Conservation (phyloP, 805 yeast genomes). For the Diddensiella transvaalensis region DNA sequence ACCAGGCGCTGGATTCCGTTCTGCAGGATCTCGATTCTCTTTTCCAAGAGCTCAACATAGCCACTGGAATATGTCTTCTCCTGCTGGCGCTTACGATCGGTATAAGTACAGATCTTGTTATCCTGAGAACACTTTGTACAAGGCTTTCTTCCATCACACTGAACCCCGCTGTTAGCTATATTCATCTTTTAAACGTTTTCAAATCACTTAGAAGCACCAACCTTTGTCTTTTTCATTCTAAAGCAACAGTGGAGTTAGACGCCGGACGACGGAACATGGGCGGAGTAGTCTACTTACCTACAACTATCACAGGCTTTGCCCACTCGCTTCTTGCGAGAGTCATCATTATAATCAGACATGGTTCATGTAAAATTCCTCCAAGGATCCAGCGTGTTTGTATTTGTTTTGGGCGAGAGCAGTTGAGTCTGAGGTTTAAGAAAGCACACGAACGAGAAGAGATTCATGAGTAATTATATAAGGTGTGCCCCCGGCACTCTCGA, state of each 20-base stretch:
- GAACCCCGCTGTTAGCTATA: too few species aligned
- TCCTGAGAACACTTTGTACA: slow-evolving; percentile 51
- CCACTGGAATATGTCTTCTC: slow-evolving; percentile 58
- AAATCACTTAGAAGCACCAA: neutral
- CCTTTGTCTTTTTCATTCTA: slow-evolving; percentile 17
- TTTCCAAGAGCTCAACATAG: slow-evolving; percentile 61
- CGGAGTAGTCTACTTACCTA: too few species aligned
- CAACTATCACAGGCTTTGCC: slow-evolving; percentile 47
- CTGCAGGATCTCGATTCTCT: slow-evolving; percentile 50
- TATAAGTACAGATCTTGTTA: slow-evolving; percentile 54
- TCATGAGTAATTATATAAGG: neutral
- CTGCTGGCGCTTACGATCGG: slow-evolving; percentile 48
- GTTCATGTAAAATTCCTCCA: too few species aligned
- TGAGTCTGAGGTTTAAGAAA: too few species aligned
- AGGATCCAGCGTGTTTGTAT: too few species aligned
- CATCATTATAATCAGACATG: slow-evolving; percentile 17
- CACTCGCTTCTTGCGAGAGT: slow-evolving; percentile 32
- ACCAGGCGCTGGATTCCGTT: slow-evolving; percentile 44
- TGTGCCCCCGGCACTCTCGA: neutral
- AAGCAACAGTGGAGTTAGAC: too few species aligned
- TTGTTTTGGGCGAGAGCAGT: too few species aligned
- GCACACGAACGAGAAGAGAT: too few species aligned
- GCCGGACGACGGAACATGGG: too few species aligned
- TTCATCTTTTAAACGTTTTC: slow-evolving; percentile 5
- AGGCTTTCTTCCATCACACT: slow-evolving; percentile 47